phyloP scores from a whole-genome alignment of 2,329 filamentous ascomycete species.

The Paecilomyces formosus region DNA sequence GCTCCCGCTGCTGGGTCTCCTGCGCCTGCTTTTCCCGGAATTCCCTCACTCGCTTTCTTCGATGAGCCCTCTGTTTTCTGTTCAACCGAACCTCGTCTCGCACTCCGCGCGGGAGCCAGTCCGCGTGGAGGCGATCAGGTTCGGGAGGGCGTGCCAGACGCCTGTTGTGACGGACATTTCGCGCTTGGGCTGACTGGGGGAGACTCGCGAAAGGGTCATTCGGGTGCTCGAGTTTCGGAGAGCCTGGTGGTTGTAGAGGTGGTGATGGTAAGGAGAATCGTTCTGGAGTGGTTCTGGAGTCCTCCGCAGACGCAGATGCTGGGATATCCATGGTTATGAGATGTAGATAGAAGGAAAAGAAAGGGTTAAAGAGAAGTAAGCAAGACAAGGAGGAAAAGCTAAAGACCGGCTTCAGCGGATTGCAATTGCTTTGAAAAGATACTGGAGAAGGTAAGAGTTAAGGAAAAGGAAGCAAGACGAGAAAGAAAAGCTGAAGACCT shows the following conservation, averaged over 20 bases:
- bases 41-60: not conserved
- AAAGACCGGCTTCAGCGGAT: too few species aligned
- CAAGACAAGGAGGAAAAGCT: too few species aligned
- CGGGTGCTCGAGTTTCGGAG: not conserved
- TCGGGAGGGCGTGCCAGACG: not conserved
- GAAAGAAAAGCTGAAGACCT: too few species aligned
- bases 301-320: not conserved
- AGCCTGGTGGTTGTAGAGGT: not conserved
- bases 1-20: not conserved
- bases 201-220: not conserved
- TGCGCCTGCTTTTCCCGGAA: not conserved
- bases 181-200: not conserved
- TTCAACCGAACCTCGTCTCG: not conserved
- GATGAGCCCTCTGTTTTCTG: too few species aligned
- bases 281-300: not conserved
- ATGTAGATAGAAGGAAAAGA: too few species aligned
- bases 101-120: not conserved
- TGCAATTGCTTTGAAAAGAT: too few species aligned
- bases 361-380: too few species aligned
- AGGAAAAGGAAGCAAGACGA: too few species aligned
- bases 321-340: too few species aligned
- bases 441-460: too few species aligned
- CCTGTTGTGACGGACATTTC: not conserved
- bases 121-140: not conserved
- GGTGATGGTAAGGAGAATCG: not conserved